Evolutionary conservation across 192 early-diverging fungal genomes (phyloP), one percentile per base, ranked within the genome.

Genomic region (Podila minutissima): DNA sequence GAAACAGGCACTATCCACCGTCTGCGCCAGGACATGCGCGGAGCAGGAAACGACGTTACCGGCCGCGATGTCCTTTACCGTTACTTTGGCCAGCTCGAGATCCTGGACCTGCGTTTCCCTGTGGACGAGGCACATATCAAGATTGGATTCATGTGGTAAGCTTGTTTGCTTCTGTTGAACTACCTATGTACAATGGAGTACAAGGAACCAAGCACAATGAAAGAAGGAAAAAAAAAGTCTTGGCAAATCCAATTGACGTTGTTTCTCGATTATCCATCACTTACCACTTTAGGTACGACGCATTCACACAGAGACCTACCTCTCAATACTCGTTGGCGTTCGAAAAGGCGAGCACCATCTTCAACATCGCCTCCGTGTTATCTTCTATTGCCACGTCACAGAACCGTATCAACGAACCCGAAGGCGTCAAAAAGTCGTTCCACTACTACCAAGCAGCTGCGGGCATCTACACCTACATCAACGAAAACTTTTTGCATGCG

Each of bases 401-500:
- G 82, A 92, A 93, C 67, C 88, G 95, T 12, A 60, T 38, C 53
- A 91, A 87, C 19, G 94, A 96, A 55, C 73, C 88, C 10, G 84
- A 88, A 20, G 93, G 93, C 1, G 86, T 95, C 38, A 97, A 96
- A 83, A 86, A 89, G 58, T 93, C 96, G 1, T 95, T 92, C 69
- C 93, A 96, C 76, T 97, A 95, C 83, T 94, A 98, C 64, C 97
- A 98, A 75, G 93, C 93, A 6, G 92, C 96, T 1, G 98, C 98
- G n/a, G 95, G 95, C 28, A 91, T 96, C 60, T 97, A 96, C 84
- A 85, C 91, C 48, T 98, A 94, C 79, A 98, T 99, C 85, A 98
- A 95, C 83, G 96, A 99, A 70, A 99, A 97, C 84, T 99, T 99
- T 82, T 83, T 98, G 64, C 98, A 99, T 73, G 95, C 98, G 26